Evolutionary conservation across 495 filamentous ascomycete species (phyloP), one percentile per base, ranked within the genome.

Genomic region (Daldinia bambusicola): DNA sequence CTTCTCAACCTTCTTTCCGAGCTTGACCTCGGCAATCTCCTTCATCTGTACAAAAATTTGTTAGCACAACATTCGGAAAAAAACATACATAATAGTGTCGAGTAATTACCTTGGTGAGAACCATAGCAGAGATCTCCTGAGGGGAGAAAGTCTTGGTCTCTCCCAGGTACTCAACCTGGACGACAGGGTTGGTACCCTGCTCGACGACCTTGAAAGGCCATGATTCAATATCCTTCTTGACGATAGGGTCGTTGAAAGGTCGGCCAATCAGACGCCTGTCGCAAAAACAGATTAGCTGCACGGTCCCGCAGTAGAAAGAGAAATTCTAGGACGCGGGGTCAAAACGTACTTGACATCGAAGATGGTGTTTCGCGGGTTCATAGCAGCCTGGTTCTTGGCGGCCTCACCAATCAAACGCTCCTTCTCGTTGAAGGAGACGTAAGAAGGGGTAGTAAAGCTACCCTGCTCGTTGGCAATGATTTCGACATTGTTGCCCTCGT

Each of bases 391-490:
- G 88, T 98, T 99, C 91, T 98, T 98, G 80, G 95, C 95, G 40
- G 95, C 91, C 88, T 99, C 95, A 85, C 95, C 95, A 83, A 99
- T 97, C 79, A 99, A 87, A 81, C 96, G 93, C 88, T 98, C 95
- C 80, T 92, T 92, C 81, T 97, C 93, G 80, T 95, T 98, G 91
- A 99, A 98, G 72, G 92, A 93, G 80, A 99, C 95, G 85, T 97
- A 99, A 16, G 95, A 98, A 51, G 95, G 95, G 38, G 95, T 98
- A 66, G 95, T 98, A 76, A 97, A 94, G 87, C 93, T 96, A 87
- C 95, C 95, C 88, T 99, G 95, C 88, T 98, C 95, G 84, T 97
- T 99, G 89, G 93, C 94, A 78, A 98, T 99, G 88, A 99, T 99
- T 81, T 99, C 95, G 77, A 99, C 95, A 87, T 96, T 97, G 85